These are phyloP conservation scores for Penicillium paxilli DNA, from an alignment of 495 filamentous ascomycete species.

Conservation along the genomic window DNA sequence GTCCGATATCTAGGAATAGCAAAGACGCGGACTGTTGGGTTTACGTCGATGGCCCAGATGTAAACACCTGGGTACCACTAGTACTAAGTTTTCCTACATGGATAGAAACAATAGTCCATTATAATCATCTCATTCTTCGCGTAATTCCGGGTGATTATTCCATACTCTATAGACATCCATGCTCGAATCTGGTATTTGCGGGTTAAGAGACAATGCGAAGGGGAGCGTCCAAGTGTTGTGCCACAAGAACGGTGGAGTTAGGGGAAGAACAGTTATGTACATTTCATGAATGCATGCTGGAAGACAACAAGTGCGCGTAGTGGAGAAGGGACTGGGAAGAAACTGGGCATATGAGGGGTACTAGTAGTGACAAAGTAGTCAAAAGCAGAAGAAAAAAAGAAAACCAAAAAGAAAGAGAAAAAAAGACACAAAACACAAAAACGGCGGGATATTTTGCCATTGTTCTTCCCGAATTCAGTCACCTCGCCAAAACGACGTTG, in stretches of 20 bases:
- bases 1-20: too few relatives aligned
- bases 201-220: constrained; percentile 25
- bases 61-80: neutral
- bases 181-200: constrained; percentile 34
- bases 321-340: constrained; percentile 10
- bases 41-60: too few relatives aligned
- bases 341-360: constrained; percentile 3
- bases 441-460: constrained; percentile 8
- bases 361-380: constrained; percentile 14
- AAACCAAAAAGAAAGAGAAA: constrained; percentile 5
- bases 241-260: constrained; percentile 15
- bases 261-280: constrained; percentile 35
- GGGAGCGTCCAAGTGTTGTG: constrained; percentile 10
- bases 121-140: constrained; percentile 33
- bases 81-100: neutral
- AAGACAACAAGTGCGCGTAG: constrained; percentile 17
- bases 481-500: constrained; percentile 7
- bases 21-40: too few relatives aligned
- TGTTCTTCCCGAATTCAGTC: constrained; percentile 9
- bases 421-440: constrained; percentile 11
- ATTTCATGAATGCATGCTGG: constrained; percentile 37
- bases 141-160: constrained; percentile 33
- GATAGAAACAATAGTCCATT: constrained; percentile 14
- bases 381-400: constrained; percentile 5
- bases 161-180: constrained; percentile 41